phyloP scores from a whole-genome alignment of 192 early-diverging fungal species.

The Backusella morwellensis region DNA sequence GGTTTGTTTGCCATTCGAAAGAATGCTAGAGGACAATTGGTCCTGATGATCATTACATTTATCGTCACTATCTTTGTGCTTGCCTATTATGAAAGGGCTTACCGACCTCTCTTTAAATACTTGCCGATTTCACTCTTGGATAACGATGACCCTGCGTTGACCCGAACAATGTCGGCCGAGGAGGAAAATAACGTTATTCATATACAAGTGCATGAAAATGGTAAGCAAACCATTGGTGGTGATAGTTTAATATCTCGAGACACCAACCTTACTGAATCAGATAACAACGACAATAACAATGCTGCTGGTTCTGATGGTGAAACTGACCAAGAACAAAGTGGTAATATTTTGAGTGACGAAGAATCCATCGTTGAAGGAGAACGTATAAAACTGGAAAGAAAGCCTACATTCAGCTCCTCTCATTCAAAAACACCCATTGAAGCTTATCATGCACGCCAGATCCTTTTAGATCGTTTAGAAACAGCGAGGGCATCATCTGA shows the following conservation, averaged over 20 bases:
- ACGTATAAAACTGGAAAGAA: background rate
- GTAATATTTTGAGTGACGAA: background rate
- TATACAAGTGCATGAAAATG: background rate
- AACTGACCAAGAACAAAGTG: background rate
- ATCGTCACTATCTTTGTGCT: constrained; percentile 28
- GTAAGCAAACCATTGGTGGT: background rate
- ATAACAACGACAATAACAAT: background rate
- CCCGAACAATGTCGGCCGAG: background rate
- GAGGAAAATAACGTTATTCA: background rate
- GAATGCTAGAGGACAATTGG: constrained; percentile 39
- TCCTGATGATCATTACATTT: constrained; percentile 40
- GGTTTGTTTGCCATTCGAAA: constrained; percentile 65
- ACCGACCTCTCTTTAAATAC: constrained; percentile 43
- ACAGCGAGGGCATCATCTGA: background rate
- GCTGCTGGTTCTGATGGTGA: no score
- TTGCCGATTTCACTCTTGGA: constrained; percentile 38
- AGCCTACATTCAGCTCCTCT: background rate
- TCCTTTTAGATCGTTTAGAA: background rate
- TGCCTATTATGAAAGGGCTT: constrained; percentile 32
- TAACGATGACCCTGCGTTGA: background rate
- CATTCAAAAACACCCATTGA: background rate
- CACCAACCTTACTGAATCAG: background rate
- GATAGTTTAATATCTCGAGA: background rate
- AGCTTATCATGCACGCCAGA: background rate
- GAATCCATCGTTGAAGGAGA: background rate